Evolutionary conservation across 2,329 filamentous ascomycete genomes (phyloP), one percentile per base, ranked within the genome.

Genomic region (Myriosclerotinia curreyana): DNA sequence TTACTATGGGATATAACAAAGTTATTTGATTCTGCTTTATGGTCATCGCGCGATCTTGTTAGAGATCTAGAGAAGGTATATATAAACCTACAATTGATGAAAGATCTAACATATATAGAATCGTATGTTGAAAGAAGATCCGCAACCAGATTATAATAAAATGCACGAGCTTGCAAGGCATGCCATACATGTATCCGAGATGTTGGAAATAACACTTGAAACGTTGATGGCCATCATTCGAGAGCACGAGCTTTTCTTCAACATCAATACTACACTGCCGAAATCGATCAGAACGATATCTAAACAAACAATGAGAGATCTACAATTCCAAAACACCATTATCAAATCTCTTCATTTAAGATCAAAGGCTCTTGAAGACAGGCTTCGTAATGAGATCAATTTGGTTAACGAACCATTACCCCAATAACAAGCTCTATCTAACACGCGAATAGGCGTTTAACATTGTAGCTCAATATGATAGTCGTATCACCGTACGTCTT

Each of bases 161-260:
- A 59, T 59, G 55, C 55, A 59, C 48, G 55, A 59, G 17, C 55
- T 59, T 38, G 55, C 55, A 49, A 59, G 55, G 28, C 55, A 59
- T 59, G 44, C 44, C 22, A 59, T 59, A 40, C 55, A 59, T 59
- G 8, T 44, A 25, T 59, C 55, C 17, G 55, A 59, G 28, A 59
- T 49, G 55, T 38, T 59, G 3, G 55, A 49, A 49, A 59, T 38
- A 22, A 50, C 55, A 49, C 44, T 59, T 34, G 55, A 59, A 49
- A 59, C 44, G 5, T 38, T 59, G 44, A 36, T 25, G 12, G 44
- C 55, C 15, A 59, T 59, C 34, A 59, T 59, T 38, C 55, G 34
- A 49, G 55, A 59, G 44, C 55, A 59, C 11, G 20, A 59, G 2
- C 28, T 36, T 49, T 36, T 49, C 28, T 59, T 59, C 28, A 15